Evolutionary conservation across 176 grass and related monocot genomes (phyloP).

Genomic region (Microstegium vimineum): DNA sequence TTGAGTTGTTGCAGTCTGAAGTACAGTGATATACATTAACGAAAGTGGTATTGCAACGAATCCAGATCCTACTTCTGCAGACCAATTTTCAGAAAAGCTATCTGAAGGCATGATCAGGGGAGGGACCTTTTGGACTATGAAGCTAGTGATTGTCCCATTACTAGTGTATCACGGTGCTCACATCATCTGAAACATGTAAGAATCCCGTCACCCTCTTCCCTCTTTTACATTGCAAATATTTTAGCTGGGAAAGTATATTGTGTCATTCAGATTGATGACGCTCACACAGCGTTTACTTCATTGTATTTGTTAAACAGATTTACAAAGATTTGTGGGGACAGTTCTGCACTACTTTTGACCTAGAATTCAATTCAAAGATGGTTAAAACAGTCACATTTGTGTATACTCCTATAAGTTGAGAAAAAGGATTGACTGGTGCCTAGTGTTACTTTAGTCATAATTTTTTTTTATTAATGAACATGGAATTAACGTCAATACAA

Average conservation of each 20-base stretch:
- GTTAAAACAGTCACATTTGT: background rate
- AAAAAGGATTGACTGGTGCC: background rate
- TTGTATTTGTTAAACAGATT: background rate
- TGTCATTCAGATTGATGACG: conserved; percentile 7
- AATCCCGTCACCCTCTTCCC: background rate
- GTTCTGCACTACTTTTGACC: conserved; percentile 12
- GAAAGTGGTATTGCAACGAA: background rate
- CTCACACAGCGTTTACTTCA: background rate
- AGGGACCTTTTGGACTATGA: conserved; percentile 5
- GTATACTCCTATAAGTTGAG: background rate
- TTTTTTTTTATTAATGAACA: background rate
- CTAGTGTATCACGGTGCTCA: conserved; percentile 1
- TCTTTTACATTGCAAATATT: background rate
- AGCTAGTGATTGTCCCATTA: background rate
- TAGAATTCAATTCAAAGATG: conserved; percentile 31
- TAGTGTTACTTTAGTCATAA: conserved; percentile 1
- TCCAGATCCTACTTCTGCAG: background rate
- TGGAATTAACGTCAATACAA: background rate
- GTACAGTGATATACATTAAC: background rate
- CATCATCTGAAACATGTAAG: conserved; percentile 31
- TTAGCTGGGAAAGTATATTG: conserved; percentile 18
- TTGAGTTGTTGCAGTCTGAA: background rate
- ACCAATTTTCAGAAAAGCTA: conserved; percentile 22
- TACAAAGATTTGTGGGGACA: background rate
- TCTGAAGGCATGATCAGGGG: conserved; percentile 43